Evolutionary conservation across 2,329 filamentous ascomycete species (phyloP).

Genomic region (Alternaria tenuissima): DNA sequence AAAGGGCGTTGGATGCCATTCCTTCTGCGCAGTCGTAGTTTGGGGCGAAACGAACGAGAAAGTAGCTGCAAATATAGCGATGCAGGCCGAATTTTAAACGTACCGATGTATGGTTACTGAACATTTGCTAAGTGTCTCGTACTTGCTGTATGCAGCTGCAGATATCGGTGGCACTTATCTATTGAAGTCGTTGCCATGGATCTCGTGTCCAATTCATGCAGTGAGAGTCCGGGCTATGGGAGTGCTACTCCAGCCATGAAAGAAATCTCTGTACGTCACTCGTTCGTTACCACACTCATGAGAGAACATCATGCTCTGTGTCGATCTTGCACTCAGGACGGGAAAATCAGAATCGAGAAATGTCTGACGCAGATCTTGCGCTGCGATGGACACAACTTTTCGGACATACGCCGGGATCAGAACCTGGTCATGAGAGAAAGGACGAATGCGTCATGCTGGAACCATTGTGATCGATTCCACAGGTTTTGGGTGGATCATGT

Average conservation of each 20-base stretch:
- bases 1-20: constrained; percentile 71
- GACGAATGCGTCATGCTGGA: constrained; percentile 1
- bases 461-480: neutral
- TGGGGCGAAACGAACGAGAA: neutral
- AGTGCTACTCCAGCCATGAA: neutral
- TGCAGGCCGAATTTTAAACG: neutral
- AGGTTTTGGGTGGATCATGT: neutral
- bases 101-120: neutral
- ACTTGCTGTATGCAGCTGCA: neutral
- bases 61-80: neutral
- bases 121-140: neutral
- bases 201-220: neutral
- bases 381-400: neutral
- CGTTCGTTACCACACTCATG: neutral
- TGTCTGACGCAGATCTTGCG: neutral
- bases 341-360: neutral
- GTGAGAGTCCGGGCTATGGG: neutral
- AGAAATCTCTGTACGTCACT: neutral
- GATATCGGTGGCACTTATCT: neutral
- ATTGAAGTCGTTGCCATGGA: neutral
- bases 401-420: neutral
- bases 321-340: neutral
- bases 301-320: neutral
- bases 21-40: constrained; percentile 1
- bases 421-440: neutral